Conservation (phyloP, 768 basidiomycete species). For the Agrocybe praecox region DNA sequence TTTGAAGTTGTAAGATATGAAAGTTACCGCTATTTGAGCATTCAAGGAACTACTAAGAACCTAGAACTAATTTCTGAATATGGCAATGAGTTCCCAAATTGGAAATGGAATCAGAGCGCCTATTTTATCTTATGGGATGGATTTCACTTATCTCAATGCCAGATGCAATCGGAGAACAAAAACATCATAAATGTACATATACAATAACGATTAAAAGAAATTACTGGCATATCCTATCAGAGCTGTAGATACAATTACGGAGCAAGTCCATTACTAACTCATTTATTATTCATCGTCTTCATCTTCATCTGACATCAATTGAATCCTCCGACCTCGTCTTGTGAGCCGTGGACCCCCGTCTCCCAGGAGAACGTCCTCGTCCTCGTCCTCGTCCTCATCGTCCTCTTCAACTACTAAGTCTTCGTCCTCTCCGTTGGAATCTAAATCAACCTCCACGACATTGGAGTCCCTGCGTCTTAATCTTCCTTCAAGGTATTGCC, state of each 20-base stretch:
- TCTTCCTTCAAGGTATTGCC: not conserved
- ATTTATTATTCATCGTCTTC: not conserved
- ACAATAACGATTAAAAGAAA: not conserved
- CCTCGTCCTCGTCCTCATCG: not conserved
- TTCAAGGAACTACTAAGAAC: too few relatives aligned
- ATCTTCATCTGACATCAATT: not conserved
- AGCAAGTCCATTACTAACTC: too few relatives aligned
- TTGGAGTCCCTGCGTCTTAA: not conserved
- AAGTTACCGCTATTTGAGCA: too few relatives aligned
- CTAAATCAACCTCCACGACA: not conserved
- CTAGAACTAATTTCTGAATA: too few relatives aligned
- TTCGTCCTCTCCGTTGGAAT: not conserved
- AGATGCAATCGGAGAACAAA: too few relatives aligned
- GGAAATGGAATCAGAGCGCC: too few relatives aligned
- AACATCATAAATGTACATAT: not conserved
- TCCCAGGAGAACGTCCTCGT: not conserved
- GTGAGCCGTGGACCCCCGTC: not conserved
- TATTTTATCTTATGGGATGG: too few relatives aligned
- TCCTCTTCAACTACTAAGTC: not conserved
- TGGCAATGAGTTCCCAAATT: too few relatives aligned
- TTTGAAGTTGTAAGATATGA: too few relatives aligned
- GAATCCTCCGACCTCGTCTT: not conserved
- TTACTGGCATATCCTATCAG: not conserved
- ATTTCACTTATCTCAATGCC: too few relatives aligned
- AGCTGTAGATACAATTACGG: not conserved